Conservation (phyloP, 2,329 filamentous ascomycete species). For the Xylogone sp. region DNA sequence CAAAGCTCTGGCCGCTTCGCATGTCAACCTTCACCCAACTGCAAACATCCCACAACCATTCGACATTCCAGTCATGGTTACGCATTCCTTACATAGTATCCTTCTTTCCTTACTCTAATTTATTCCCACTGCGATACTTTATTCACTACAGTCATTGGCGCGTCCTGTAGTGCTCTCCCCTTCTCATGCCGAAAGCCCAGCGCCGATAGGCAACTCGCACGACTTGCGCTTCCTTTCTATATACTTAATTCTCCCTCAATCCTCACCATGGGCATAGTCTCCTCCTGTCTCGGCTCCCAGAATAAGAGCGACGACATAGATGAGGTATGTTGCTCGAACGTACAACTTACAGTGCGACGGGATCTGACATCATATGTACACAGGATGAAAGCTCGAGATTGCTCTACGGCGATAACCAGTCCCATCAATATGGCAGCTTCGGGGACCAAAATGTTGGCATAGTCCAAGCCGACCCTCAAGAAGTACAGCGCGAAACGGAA, state of each 20-base stretch:
- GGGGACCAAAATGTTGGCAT: conserved; percentile 48
- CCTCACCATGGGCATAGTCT: conserved; percentile 54
- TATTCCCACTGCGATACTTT: background rate
- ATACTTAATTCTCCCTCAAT: background rate
- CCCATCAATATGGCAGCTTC: conserved; percentile 60
- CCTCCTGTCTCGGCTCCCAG: conserved; percentile 54
- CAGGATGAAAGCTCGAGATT: conserved; percentile 41
- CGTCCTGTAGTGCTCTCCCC: background rate
- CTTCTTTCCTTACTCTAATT: background rate
- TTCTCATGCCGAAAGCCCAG: background rate
- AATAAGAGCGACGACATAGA: conserved; percentile 46
- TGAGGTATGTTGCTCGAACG: conserved; percentile 40
- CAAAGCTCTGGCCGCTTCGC: background rate
- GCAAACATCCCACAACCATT: background rate
- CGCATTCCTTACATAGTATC: background rate
- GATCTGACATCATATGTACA: background rate
- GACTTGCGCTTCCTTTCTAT: background rate
- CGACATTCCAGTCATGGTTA: background rate
- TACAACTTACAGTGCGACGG: conserved; percentile 6
- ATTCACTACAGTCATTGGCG: background rate
- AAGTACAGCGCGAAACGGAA: conserved; percentile 61
- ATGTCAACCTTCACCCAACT: background rate
- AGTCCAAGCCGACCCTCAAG: conserved; percentile 54
- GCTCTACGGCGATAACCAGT: conserved; percentile 57
- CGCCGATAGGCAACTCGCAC: background rate